Evolutionary conservation across 1,284 basidiomycete species (phyloP).

Genomic region (Papiliotrema flavescens): DNA sequence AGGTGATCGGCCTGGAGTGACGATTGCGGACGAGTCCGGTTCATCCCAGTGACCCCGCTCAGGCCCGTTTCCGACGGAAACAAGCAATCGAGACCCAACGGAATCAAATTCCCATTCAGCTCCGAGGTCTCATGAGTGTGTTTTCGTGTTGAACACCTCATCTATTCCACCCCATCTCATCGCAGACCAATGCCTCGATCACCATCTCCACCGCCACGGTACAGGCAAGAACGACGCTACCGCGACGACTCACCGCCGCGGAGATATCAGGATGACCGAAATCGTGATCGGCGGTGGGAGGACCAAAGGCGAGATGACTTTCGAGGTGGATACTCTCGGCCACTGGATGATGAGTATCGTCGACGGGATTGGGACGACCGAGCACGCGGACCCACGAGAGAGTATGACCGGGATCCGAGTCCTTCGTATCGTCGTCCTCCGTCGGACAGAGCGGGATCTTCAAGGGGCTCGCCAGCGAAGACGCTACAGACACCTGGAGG

Average conservation of each 20-base stretch:
- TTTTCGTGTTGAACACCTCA: background rate
- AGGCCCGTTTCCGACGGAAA: background rate
- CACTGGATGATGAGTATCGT: background rate
- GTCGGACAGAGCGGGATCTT: background rate
- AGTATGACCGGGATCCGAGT: background rate
- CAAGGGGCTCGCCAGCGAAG: slow-evolving; percentile 1
- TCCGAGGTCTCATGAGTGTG: background rate
- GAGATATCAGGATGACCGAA: slow-evolving; percentile 6
- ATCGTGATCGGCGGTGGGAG: slow-evolving; percentile 9
- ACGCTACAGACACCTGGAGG: background rate
- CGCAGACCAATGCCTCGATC: background rate
- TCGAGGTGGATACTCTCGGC: background rate
- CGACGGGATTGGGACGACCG: background rate
- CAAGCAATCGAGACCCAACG: background rate
- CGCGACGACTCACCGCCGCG: slow-evolving; percentile 28
- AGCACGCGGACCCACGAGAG: background rate
- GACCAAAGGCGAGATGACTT: background rate
- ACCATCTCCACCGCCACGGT: background rate
- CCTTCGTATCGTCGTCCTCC: background rate
- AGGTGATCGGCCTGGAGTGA: background rate
- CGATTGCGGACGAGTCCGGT: too few relatives aligned
- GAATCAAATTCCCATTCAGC: background rate
- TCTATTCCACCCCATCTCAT: background rate
- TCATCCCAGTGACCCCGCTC: too few relatives aligned
- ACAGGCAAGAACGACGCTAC: slow-evolving; percentile 8